phyloP scores from a whole-genome alignment of 768 basidiomycete species.

The Hemileccinum impolitum region DNA sequence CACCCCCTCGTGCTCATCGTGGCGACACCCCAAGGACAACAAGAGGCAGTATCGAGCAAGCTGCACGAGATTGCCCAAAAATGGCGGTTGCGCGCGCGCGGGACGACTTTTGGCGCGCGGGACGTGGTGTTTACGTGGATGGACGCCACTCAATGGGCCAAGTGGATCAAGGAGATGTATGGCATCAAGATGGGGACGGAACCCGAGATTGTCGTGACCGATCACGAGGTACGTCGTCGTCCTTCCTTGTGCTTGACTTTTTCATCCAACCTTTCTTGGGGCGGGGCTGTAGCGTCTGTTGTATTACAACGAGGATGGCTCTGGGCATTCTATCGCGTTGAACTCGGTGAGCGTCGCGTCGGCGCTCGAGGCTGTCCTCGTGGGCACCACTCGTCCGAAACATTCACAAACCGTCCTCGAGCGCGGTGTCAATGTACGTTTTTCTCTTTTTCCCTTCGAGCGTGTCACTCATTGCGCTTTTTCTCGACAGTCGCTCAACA shows the following conservation, averaged over 20 bases:
- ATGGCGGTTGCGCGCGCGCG: slow-evolving; percentile 46
- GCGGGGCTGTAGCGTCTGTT: slow-evolving; percentile 49
- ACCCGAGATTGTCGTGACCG: slow-evolving; percentile 63
- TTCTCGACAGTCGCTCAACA: slow-evolving; percentile 18
- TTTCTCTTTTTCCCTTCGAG: neutral
- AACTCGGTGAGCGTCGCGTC: slow-evolving; percentile 58
- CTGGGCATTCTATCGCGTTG: slow-evolving; percentile 53
- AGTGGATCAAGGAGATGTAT: slow-evolving; percentile 93
- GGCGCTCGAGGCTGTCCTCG: slow-evolving; percentile 63
- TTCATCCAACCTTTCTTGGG: too few relatives aligned
- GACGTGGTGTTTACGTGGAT: slow-evolving; percentile 88
- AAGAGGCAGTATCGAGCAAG: slow-evolving; percentile 42
- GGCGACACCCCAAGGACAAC: slow-evolving; percentile 39
- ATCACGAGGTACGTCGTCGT: slow-evolving; percentile 60
- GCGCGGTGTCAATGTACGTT: slow-evolving; percentile 57
- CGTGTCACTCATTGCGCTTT: neutral
- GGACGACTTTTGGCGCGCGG: slow-evolving; percentile 31
- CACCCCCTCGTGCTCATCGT: slow-evolving; percentile 77
- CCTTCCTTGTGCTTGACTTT: neutral
- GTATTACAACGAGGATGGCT: slow-evolving; percentile 71
- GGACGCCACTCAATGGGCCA: slow-evolving; percentile 78
- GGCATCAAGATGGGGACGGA: slow-evolving; percentile 43
- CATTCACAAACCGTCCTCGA: slow-evolving; percentile 73
- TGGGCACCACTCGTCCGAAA: slow-evolving; percentile 46
- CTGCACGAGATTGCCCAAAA: slow-evolving; percentile 51